phyloP scores from a whole-genome alignment of 2,329 filamentous ascomycete genomes.

The Penicillium sp. region DNA sequence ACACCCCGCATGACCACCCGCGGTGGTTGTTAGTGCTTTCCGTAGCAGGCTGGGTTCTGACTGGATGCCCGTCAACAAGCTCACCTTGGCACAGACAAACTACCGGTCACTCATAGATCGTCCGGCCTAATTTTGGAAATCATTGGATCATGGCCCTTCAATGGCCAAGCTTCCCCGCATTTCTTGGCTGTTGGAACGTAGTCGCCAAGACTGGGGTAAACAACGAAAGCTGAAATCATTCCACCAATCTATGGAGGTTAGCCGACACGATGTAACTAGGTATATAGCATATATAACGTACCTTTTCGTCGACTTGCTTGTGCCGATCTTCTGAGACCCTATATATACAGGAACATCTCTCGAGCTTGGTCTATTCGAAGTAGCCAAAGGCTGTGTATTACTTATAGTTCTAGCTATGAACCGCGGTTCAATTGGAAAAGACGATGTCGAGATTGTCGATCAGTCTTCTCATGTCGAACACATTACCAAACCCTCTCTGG shows the following conservation, averaged over 20 bases:
- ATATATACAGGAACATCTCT: neutral
- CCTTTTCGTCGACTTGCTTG: neutral
- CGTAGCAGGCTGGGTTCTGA: neutral
- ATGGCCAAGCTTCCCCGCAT: constrained; percentile 13
- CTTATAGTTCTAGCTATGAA: constrained; percentile 7
- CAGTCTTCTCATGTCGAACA: constrained; percentile 8
- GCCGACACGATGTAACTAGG: neutral
- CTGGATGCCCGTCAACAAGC: neutral
- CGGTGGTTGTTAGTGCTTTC: neutral
- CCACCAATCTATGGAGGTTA: neutral
- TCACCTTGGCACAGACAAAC: neutral
- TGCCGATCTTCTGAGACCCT: neutral
- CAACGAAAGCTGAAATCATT: neutral
- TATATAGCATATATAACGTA: constrained; percentile 1
- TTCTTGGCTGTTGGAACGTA: neutral
- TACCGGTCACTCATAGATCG: neutral
- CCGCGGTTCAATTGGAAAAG: constrained; percentile 8
- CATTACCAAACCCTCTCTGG: constrained; percentile 7
- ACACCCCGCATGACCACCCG: neutral
- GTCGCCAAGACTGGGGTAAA: constrained; percentile 12
- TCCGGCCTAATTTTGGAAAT: neutral
- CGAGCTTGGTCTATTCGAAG: neutral
- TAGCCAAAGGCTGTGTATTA: neutral
- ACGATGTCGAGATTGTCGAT: constrained; percentile 12
- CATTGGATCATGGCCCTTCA: neutral